Conservation (phyloP, 192 early-diverging fungal genomes). For the Borealophlyctis nickersoniae region DNA sequence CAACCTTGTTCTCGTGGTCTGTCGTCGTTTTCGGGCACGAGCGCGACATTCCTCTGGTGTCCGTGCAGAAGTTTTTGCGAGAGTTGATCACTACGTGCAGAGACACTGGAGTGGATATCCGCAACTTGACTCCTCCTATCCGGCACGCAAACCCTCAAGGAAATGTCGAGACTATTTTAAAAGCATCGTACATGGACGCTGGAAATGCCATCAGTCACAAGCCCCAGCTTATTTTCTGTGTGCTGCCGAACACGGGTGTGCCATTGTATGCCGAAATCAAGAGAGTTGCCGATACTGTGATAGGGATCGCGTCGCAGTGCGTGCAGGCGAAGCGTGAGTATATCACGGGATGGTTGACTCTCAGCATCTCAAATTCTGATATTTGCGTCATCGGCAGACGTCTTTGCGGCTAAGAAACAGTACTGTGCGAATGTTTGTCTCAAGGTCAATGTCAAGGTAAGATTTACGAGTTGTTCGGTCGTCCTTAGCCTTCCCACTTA, state of each 20-base stretch:
- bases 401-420: constrained; percentile 72
- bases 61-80: constrained; percentile 69
- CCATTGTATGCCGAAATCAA: constrained; percentile 85
- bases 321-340: constrained; percentile 75
- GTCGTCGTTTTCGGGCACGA: constrained; percentile 74
- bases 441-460: constrained; percentile 77
- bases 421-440: constrained; percentile 95
- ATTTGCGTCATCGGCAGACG: constrained; percentile 12
- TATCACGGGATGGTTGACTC: background rate
- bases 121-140: constrained; percentile 55
- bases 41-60: constrained; percentile 38
- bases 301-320: constrained; percentile 91
- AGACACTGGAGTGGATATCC: constrained; percentile 61
- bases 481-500: no score
- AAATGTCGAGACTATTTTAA: constrained; percentile 66
- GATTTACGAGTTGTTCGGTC: background rate
- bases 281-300: constrained; percentile 79
- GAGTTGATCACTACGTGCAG: constrained; percentile 68
- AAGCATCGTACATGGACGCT: constrained; percentile 67
- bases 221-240: constrained; percentile 77
- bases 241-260: constrained; percentile 78
- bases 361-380: background rate
- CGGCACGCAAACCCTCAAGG: constrained; percentile 57
- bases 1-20: constrained; percentile 69
- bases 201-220: constrained; percentile 53